Evolutionary conservation across 2,329 filamentous ascomycete genomes (phyloP).

Genomic region (Aspergillus piperis): DNA sequence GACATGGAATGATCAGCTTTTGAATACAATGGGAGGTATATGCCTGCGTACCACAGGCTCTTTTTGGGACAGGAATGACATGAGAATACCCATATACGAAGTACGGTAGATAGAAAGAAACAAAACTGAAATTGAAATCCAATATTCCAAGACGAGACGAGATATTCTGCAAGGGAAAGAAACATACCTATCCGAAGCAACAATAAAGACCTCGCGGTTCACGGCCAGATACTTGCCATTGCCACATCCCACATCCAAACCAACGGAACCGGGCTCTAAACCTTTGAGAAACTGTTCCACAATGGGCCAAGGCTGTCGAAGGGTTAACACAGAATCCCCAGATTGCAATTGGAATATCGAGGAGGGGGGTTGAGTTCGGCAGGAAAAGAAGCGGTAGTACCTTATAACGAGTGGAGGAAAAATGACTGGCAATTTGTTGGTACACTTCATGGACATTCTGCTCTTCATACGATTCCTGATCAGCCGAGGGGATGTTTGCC

Average conservation of each 20-base stretch:
- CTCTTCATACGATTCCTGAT: slow-evolving; percentile 66
- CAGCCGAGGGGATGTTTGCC: neutral
- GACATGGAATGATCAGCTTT: slow-evolving; percentile 16
- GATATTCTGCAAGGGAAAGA: slow-evolving; percentile 28
- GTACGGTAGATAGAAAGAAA: slow-evolving; percentile 16
- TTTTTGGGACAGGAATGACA: slow-evolving; percentile 9
- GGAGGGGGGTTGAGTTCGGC: slow-evolving; percentile 18
- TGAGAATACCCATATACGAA: slow-evolving; percentile 11
- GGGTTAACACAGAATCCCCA: neutral
- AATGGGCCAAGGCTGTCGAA: slow-evolving; percentile 78
- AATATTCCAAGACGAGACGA: neutral
- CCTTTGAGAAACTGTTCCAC: slow-evolving; percentile 74
- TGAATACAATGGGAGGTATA: neutral
- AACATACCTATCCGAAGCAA: slow-evolving; percentile 79
- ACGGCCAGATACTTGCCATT: slow-evolving; percentile 94
- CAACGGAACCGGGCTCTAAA: slow-evolving; percentile 70
- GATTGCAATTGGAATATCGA: neutral
- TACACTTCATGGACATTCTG: slow-evolving; percentile 91
- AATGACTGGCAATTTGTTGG: slow-evolving; percentile 56
- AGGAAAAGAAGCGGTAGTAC: slow-evolving; percentile 37
- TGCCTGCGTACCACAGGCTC: slow-evolving; percentile 2
- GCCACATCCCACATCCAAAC: slow-evolving; percentile 90
- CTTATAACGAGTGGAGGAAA: slow-evolving; percentile 61
- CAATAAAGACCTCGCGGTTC: slow-evolving; percentile 73
- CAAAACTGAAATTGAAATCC: slow-evolving; percentile 17